Conservation (phyloP, 2,329 filamentous ascomycete genomes). For the Aspergillus intermedius region DNA sequence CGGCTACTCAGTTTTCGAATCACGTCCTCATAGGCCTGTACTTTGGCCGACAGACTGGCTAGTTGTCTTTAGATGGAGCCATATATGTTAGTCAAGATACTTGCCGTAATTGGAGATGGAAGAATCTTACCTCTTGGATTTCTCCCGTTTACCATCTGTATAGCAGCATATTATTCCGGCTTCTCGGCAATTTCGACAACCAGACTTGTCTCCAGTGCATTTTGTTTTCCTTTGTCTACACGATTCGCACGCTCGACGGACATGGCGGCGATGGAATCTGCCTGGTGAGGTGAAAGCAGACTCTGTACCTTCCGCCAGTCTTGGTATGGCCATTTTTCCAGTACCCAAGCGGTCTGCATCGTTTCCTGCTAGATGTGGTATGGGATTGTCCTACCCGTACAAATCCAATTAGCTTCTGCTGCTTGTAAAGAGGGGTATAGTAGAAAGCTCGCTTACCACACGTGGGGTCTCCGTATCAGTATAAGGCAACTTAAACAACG, state of each 20-base stretch:
- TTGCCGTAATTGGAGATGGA: neutral
- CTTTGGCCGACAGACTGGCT: constrained; percentile 36
- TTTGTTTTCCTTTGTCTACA: constrained; percentile 42
- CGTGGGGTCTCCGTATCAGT: constrained; percentile 24
- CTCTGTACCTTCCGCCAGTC: constrained; percentile 28
- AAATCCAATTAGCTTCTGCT: constrained; percentile 6
- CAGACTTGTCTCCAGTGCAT: constrained; percentile 40
- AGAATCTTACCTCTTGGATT: constrained; percentile 35
- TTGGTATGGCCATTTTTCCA: constrained; percentile 33
- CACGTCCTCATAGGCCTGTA: constrained; percentile 35
- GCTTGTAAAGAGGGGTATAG: neutral
- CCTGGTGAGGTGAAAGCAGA: constrained; percentile 27
- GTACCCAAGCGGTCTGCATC: constrained; percentile 16
- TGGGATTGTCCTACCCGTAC: constrained; percentile 17
- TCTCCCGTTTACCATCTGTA: constrained; percentile 41
- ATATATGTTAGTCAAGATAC: neutral
- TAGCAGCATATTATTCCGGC: constrained; percentile 40
- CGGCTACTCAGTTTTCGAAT: constrained; percentile 30
- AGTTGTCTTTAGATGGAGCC: constrained; percentile 26
- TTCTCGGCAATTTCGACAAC: constrained; percentile 39
- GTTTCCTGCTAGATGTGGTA: constrained; percentile 15
- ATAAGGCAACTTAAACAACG: constrained; percentile 25
- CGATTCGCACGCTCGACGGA: constrained; percentile 39
- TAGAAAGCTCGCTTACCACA: constrained; percentile 16
- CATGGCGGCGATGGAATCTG: constrained; percentile 31